These are phyloP conservation scores for Cladosporium austrohemisphaericum DNA, from an alignment of 2,329 filamentous ascomycete genomes.

Conservation along the genomic window DNA sequence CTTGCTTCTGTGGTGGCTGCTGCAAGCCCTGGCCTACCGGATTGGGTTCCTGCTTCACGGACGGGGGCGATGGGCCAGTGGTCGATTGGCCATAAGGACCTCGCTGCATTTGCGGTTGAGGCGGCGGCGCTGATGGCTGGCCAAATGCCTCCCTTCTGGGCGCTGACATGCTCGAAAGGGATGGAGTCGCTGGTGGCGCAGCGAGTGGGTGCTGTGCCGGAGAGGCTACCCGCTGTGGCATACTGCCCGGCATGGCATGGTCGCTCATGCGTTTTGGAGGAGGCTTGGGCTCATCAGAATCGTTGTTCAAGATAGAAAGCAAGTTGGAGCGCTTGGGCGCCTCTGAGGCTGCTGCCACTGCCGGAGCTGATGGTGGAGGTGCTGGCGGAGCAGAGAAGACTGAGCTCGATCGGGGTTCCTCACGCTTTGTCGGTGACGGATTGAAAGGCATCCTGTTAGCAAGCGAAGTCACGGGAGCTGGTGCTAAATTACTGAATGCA, in stretches of 20 bases:
- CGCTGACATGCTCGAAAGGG: conserved; percentile 21
- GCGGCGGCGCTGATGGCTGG: conserved; percentile 23
- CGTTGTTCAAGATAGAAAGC: conserved; percentile 33
- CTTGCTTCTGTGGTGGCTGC: conserved; percentile 23
- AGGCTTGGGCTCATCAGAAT: conserved; percentile 32
- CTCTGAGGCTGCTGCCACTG: conserved; percentile 26
- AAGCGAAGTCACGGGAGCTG: conserved; percentile 20
- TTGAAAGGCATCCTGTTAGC: conserved; percentile 22
- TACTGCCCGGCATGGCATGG: not conserved
- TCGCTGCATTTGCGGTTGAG: conserved; percentile 24
- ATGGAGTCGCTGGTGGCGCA: conserved; percentile 17
- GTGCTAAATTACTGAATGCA: conserved; percentile 14
- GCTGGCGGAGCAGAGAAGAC: conserved; percentile 19
- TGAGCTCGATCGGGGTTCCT: conserved; percentile 29
- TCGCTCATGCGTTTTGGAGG: conserved; percentile 25
- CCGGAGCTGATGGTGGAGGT: conserved; percentile 16
- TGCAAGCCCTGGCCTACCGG: conserved; percentile 15
- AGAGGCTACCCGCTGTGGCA: conserved; percentile 5
- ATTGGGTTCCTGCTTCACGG: conserved; percentile 29
- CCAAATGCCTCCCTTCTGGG: conserved; percentile 27
- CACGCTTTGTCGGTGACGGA: conserved; percentile 30
- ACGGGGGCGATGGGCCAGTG: conserved; percentile 21
- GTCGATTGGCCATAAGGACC: conserved; percentile 22
- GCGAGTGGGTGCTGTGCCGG: conserved; percentile 10
- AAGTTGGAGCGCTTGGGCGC: conserved; percentile 38